Percentiles rank a stretch among this genome's conserved stretches.
phyloP scores from a whole-genome alignment of 257 asterid genomes.

The Rauvolfia tetraphylla region DNA sequence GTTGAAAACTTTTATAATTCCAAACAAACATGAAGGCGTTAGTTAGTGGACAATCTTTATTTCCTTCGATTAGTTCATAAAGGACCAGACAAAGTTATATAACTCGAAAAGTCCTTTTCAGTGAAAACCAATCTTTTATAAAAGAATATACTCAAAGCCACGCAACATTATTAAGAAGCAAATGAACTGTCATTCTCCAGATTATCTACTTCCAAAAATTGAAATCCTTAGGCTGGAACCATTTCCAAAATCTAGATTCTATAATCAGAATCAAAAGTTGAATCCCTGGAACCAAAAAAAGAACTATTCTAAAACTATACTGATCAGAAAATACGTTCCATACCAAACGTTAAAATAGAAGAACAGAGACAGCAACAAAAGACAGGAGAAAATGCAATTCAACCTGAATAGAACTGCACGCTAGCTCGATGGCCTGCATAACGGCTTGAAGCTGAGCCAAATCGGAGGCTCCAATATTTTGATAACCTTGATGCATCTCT shows the following conservation, averaged over 20 bases:
- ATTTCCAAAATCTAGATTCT: neutral
- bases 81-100: neutral
- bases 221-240: neutral
- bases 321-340: neutral
- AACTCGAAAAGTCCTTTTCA: neutral
- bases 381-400: neutral
- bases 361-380: neutral
- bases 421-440: constrained; percentile 78
- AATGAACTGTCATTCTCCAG: neutral
- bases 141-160: constrained; percentile 1
- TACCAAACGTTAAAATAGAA: neutral
- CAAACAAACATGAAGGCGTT: neutral
- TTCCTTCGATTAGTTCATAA: neutral
- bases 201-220: neutral
- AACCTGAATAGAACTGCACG: constrained; percentile 88
- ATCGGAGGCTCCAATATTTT: constrained; percentile 43
- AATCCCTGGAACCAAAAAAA: neutral
- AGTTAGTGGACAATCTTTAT: neutral
- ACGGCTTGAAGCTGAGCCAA: constrained; percentile 73
- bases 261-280: neutral
- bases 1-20: neutral
- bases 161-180: neutral
- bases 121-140: neutral
- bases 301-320: neutral
- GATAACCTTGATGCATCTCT: constrained; percentile 48